Base-by-base conservation (phyloP, 2,329 filamentous ascomycete genomes). In the Fusarium pseudograminearum region DNA sequence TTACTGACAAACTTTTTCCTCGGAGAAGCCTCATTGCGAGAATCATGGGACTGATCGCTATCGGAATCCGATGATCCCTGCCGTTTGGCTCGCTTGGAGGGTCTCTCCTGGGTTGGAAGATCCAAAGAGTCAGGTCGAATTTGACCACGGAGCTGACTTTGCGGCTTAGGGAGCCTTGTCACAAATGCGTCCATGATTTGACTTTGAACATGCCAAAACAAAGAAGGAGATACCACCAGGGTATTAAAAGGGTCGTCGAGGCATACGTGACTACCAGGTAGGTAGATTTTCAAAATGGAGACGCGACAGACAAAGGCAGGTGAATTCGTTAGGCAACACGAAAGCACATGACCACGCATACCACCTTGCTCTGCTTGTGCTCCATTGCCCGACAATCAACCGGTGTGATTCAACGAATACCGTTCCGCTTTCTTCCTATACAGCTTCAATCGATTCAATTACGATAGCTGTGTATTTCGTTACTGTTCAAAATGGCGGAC, bases 181-280 rank as follows among this genome's bases (percentile, higher is more conserved):
- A 82, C 73, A 56, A 80, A 81, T n/a, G 77, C 76, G 63, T 82
- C 80, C 80, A 82, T 82, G 7, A 28, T 73, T 61, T n/a, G 5
- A 41, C 42, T 56, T 57, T 26, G 58, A 48, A 42, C 60, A 73
- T 69, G 18, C 24, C 50, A 48, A 56, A 47, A 46, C 44, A 33
- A 33, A 41, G 16, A 16, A 47, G 54, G 42, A 42, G 33, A 45
- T 28, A 36, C 14, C 30, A 45, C 44, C 14, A 33, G 36, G 22
- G 16, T 42, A 28, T 28, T 26, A 40, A 30, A 30, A 53, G 24
- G 26, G 28, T 20, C 18, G 26, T 45, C 46, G 31, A 61, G 15
- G 56, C 31, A 34, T 46, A 38, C 44, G 24, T 20, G 28, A 36
- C 34, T 36, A 36, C 9, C 16, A 18, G 18, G 8, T 36, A 40